These are phyloP conservation scores for Pyrenochaeta sp. DNA, from an alignment of 2,329 filamentous ascomycete species.

Conservation along the genomic window DNA sequence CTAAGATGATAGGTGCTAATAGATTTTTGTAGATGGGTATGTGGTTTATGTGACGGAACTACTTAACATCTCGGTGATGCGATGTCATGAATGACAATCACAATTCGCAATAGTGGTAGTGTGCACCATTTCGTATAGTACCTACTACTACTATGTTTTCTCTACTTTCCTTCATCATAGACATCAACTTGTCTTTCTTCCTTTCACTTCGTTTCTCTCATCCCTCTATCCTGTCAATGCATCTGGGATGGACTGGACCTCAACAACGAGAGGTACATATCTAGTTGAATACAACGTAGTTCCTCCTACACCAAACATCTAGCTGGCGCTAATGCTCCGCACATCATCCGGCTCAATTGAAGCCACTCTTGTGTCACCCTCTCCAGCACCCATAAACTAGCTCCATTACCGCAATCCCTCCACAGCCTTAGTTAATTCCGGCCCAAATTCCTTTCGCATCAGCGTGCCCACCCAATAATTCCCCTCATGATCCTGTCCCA, in stretches of 20 bases:
- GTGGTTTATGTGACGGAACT: slow-evolving; percentile 16
- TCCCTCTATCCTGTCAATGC: not conserved
- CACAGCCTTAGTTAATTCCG: slow-evolving; percentile 6
- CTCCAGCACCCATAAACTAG: not conserved
- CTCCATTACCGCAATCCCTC: not conserved
- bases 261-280: not conserved
- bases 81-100: not conserved
- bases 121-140: not conserved
- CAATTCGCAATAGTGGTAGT: not conserved
- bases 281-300: not conserved
- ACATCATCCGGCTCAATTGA: not conserved
- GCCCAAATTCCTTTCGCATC: slow-evolving; percentile 2
- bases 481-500: slow-evolving; percentile 28
- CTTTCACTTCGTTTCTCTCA: not conserved
- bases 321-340: not conserved
- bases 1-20: slow-evolving; percentile 4
- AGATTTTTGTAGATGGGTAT: slow-evolving; percentile 10
- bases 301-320: not conserved
- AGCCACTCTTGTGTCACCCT: not conserved
- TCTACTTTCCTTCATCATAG: slow-evolving; percentile 3
- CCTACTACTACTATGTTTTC: not conserved
- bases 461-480: slow-evolving; percentile 26
- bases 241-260: not conserved
- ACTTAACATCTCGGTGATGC: too few relatives aligned
- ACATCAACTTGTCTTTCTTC: not conserved